Evolutionary conservation across 2,329 filamentous ascomycete species (phyloP), one percentile per base, ranked within the genome.

Genomic region (Penicillium verrucosum): DNA sequence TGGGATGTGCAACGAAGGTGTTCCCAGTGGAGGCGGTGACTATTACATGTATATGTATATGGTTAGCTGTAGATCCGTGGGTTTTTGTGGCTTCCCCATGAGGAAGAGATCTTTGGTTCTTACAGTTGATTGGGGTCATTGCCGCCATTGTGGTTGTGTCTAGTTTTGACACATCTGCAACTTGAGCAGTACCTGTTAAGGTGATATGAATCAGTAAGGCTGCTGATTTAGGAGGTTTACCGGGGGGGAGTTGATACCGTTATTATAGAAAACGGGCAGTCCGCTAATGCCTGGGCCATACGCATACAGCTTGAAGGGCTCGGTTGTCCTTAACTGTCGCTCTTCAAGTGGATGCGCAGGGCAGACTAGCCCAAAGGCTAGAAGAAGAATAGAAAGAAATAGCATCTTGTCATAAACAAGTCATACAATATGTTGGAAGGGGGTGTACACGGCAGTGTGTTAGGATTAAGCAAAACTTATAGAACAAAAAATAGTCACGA

Each of bases 231-330:
- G 8, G 16, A 12, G 2, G 30, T 6, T 27, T 27, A 21, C 21
- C 7, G 7, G 7, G 10, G 25, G 27, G 21, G 11, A 4, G 18
- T 3, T 30, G n/a, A 16, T 47, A 62, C 60, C 60, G 18, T 61
- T 42, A 5, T 18, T 54, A 38, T 56, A 61, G 51, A 51, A 59
- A 3, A 62, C 23, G 14, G 56, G 58, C 27, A 62, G 48, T 37
- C 60, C 60, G 23, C 59, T 59, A 21, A 62, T 62, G 16, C 32
- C 48, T 8, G 54, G 29, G 11, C 60, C 59, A 27, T 57, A 62
- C 1, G 59, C 60, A 38, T 62, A 62, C 4, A 62, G 42, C 34
- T 42, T 49, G 42, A 62, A 61, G 5, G 44, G n/a, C 7, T 21
- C 25, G 25, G 46, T 36, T 16, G 30, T 9, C 3, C 23, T 48